phyloP scores from a whole-genome alignment of 345 rosid genomes.

The Eucalyptus pumila region DNA sequence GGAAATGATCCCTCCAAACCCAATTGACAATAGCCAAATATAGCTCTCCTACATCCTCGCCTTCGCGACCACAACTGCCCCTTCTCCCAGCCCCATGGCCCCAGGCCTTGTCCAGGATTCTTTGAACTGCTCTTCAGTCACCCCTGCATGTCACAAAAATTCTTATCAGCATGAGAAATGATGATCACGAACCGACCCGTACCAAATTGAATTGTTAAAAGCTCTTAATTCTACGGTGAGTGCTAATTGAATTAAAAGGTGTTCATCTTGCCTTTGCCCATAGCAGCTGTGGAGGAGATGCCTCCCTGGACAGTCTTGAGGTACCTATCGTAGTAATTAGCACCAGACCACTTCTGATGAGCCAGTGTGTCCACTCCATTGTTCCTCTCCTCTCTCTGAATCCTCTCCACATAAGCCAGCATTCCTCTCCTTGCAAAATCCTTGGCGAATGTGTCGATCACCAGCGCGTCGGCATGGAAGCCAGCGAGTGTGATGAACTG shows the following conservation, averaged over 20 bases:
- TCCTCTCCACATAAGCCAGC: constrained; percentile 94
- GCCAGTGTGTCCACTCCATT: constrained; percentile 90
- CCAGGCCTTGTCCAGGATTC: constrained; percentile 79
- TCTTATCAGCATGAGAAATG: background rate
- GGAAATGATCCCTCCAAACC: background rate
- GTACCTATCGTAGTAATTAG: constrained; percentile 80
- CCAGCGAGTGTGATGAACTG: constrained; percentile 94
- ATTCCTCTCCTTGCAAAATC: constrained; percentile 83
- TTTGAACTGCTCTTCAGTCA: constrained; percentile 96
- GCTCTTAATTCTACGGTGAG: background rate
- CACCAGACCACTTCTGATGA: constrained; percentile 99
- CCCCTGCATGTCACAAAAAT: constrained; percentile 25
- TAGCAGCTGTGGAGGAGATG: constrained; percentile 91
- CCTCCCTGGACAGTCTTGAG: constrained; percentile 94
- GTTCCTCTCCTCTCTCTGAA: constrained; percentile 94
- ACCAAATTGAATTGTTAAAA: background rate
- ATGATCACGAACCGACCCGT: background rate
- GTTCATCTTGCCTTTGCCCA: constrained; percentile 74
- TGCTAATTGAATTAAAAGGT: background rate
- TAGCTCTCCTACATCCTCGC: constrained; percentile 54
- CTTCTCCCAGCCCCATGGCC: constrained; percentile 27
- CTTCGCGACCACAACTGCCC: constrained; percentile 61
- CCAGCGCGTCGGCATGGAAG: constrained; percentile 91
- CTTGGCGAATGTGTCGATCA: constrained; percentile 67
- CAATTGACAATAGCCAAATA: background rate